phyloP scores from a whole-genome alignment of 352 stramenopile genomes.

The Pythium aphanidermatum region DNA sequence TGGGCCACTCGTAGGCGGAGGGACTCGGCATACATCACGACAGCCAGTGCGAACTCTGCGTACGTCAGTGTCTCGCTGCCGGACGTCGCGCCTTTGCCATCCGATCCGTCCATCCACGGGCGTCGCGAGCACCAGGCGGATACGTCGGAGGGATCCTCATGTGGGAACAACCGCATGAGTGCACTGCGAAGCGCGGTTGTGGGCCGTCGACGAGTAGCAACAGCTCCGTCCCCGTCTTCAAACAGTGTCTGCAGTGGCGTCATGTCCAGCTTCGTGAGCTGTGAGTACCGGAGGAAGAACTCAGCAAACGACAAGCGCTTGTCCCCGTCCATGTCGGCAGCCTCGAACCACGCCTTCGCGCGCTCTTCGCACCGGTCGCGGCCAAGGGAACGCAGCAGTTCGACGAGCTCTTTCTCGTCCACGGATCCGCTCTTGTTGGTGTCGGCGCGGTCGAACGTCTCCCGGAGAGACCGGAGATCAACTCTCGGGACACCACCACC shows the following conservation, averaged over 20 bases:
- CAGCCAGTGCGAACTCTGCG: slow-evolving; percentile 54
- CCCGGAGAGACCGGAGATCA: slow-evolving; percentile 31
- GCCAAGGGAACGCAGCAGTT: slow-evolving; percentile 13
- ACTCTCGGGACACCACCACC: slow-evolving; percentile 22
- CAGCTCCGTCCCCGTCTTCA: slow-evolving; percentile 1
- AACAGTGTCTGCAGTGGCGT: slow-evolving; percentile 33
- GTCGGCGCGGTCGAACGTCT: slow-evolving; percentile 36
- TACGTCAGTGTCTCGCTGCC: slow-evolving; percentile 26
- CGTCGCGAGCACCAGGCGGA: slow-evolving; percentile 10
- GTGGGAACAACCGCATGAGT: slow-evolving; percentile 9
- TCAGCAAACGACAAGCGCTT: slow-evolving; percentile 42
- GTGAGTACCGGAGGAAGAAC: slow-evolving; percentile 57
- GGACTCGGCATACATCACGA: slow-evolving; percentile 40
- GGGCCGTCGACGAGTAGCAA: not conserved
- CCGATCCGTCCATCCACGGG: not conserved
- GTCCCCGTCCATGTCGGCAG: slow-evolving; percentile 27
- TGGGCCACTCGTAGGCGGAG: slow-evolving; percentile 23
- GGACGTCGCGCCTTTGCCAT: not conserved
- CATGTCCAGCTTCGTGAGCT: slow-evolving; percentile 35
- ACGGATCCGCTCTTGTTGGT: slow-evolving; percentile 31
- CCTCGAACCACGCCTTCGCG: slow-evolving; percentile 32
- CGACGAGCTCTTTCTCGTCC: slow-evolving; percentile 21
- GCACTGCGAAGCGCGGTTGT: not conserved
- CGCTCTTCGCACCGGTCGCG: slow-evolving; percentile 14
- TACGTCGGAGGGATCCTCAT: slow-evolving; percentile 3